These are phyloP conservation scores for Citrus reticulata DNA, from an alignment of 345 rosid species.

Conservation along the genomic window DNA sequence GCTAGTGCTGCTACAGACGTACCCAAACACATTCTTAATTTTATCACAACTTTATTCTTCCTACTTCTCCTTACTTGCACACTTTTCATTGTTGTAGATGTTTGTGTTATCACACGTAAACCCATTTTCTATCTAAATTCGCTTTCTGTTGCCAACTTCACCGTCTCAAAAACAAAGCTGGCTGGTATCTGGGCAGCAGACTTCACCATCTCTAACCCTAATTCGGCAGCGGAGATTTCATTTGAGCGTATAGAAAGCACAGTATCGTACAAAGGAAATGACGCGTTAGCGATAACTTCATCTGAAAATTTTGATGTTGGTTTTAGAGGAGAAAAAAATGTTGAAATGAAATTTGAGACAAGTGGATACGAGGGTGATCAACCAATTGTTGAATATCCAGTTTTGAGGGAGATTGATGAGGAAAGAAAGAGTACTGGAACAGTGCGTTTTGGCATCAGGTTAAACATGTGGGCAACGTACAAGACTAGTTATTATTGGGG, in stretches of 20 bases:
- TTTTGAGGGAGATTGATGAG: constrained; percentile 13
- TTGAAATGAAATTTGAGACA: background rate
- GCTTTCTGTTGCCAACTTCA: constrained; percentile 18
- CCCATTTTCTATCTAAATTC: constrained; percentile 14
- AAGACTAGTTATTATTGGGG: background rate
- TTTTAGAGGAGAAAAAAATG: background rate
- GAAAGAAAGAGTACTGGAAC: background rate
- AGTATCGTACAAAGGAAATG: constrained; percentile 3
- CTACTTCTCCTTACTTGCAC: background rate
- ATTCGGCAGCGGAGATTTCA: background rate
- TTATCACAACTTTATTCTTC: background rate
- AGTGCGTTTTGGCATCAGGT: constrained; percentile 17
- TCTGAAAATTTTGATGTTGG: constrained; percentile 4
- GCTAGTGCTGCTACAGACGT: too few species aligned
- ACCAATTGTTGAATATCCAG: constrained; percentile 11
- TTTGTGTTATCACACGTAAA: background rate
- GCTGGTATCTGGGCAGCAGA: constrained; percentile 18
- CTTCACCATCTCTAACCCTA: constrained; percentile 22
- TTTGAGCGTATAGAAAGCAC: constrained; percentile 4
- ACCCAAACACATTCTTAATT: background rate
- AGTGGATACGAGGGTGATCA: constrained; percentile 9
- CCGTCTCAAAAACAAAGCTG: constrained; percentile 4
- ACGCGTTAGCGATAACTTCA: background rate
- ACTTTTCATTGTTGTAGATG: background rate
- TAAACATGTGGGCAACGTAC: constrained; percentile 14